Evolutionary conservation across 805 yeast genomes (phyloP).

Genomic region (Candida caryicola): DNA sequence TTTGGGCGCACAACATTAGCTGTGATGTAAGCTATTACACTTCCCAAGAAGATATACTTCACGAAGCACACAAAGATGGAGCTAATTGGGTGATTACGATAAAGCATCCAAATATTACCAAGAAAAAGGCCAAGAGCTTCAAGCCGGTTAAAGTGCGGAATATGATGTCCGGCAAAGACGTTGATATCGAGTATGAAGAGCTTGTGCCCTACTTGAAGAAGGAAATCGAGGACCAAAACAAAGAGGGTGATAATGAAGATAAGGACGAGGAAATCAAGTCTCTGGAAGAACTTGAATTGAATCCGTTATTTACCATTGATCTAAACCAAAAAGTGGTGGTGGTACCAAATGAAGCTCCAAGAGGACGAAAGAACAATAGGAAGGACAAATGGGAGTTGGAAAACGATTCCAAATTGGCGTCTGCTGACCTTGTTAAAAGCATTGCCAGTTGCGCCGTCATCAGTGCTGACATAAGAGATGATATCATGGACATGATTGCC

Average conservation of each 20-base stretch:
- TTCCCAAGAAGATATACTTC: constrained; percentile 59
- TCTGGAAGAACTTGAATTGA: constrained; percentile 7
- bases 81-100: constrained; percentile 75
- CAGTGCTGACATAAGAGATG: constrained; percentile 78
- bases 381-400: constrained; percentile 76
- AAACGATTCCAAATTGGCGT: constrained; percentile 64
- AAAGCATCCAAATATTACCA: constrained; percentile 57
- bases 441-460: constrained; percentile 70
- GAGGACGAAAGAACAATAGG: constrained; percentile 72
- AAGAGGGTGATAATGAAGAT: constrained; percentile 14
- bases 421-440: constrained; percentile 50
- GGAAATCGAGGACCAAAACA: constrained; percentile 19
- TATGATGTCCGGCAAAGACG: constrained; percentile 56
- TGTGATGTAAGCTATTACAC: constrained; percentile 55
- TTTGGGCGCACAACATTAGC: constrained; percentile 79
- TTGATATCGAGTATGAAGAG: constrained; percentile 72
- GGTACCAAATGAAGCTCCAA: constrained; percentile 77
- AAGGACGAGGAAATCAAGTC: neutral
- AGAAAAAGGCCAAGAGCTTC: constrained; percentile 40
- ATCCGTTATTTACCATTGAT: constrained; percentile 20
- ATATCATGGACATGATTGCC: constrained; percentile 78
- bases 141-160: constrained; percentile 77
- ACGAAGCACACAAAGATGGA: constrained; percentile 64
- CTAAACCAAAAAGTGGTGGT: constrained; percentile 57
- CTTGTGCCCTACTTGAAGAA: constrained; percentile 35